Evolutionary conservation across 306 rosid species (phyloP), one percentile per base, ranked within the genome.

Genomic region (Betula pendula): DNA sequence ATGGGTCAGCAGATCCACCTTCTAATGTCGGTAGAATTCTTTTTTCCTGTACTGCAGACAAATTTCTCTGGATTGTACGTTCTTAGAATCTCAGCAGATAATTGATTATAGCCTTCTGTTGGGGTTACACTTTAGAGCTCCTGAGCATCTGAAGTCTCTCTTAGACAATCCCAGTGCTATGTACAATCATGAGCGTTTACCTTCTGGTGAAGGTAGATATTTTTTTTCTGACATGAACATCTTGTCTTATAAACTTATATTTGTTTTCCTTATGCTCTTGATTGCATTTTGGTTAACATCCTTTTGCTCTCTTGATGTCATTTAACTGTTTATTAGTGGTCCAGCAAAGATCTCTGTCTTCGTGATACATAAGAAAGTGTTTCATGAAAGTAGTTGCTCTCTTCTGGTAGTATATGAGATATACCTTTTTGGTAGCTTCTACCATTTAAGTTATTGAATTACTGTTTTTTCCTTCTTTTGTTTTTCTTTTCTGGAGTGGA

Each of bases 111-210:
- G 99, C 82, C 97, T 95, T 77, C 88, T 95, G 77, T 83, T 95
- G 89, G 99, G 99, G 71, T 74, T 95, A 71, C 97, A 95, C 87
- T 89, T 95, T 86, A 86, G 96, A 91, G 97, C 97, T 82, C 99
- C 99, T 70, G 90, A 90, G 83, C 85, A 87, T 85, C 90, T 90
- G 72, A 95, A 83, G 83, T 81, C 90, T 66, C 86, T 89, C 47
- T 87, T 69, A 17, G 93, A 89, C 73, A 81, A 81, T 82, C 78
- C 84, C 31, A 79, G 74, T 79, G 17, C 87, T 71, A 53, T 55
- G 77, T 85, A 79, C 33, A 66, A 38, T 73, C 79, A 51, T 65
- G 82, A 81, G 65, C 82, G 71, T 81, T 80, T 80, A 74, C 75
- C 76, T 62, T 50, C 84, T 31, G 79, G 38, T 62, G 82, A 86